Percentiles rank a stretch among this genome's conserved stretches.
phyloP scores from a whole-genome alignment of 2,329 filamentous ascomycete species.

The Beauveria brongniartii region DNA sequence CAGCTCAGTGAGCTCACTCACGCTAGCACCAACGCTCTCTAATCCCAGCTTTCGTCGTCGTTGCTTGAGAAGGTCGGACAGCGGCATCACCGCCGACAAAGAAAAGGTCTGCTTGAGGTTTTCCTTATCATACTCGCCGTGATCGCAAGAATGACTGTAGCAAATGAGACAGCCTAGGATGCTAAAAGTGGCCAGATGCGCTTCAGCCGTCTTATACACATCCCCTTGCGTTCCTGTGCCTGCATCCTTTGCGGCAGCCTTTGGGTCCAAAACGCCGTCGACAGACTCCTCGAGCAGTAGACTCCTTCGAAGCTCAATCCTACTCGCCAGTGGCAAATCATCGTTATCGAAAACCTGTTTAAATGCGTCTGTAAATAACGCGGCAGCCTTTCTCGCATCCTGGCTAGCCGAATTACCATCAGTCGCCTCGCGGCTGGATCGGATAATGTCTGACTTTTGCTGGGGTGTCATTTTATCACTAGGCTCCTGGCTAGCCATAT shows the following conservation, averaged over 20 bases:
- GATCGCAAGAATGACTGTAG: slow-evolving; percentile 52
- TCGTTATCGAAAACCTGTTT: slow-evolving; percentile 42
- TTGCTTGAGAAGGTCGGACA: slow-evolving; percentile 2
- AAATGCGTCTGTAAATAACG: slow-evolving; percentile 49
- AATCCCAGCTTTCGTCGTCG: neutral
- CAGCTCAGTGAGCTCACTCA: neutral
- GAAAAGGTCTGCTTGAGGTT: slow-evolving; percentile 46
- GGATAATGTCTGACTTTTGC: slow-evolving; percentile 44
- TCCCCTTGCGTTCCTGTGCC: slow-evolving; percentile 25
- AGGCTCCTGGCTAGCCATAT: slow-evolving; percentile 42
- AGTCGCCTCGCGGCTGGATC: slow-evolving; percentile 37
- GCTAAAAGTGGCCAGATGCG: slow-evolving; percentile 45
- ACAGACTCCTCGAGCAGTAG: slow-evolving; percentile 45
- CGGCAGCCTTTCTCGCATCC: slow-evolving; percentile 33
- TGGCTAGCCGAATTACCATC: slow-evolving; percentile 26
- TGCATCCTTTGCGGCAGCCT: slow-evolving; percentile 42
- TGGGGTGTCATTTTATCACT: slow-evolving; percentile 44
- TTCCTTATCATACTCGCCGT: slow-evolving; percentile 50
- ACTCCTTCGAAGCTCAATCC: slow-evolving; percentile 43
- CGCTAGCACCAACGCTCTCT: neutral
- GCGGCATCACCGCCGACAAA: slow-evolving; percentile 19
- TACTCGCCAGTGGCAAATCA: slow-evolving; percentile 23
- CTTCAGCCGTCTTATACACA: slow-evolving; percentile 35
- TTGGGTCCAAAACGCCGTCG: slow-evolving; percentile 45
- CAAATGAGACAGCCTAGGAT: slow-evolving; percentile 52